Evolutionary conservation across 2,329 filamentous ascomycete genomes (phyloP).

Genomic region (Penicillium italicum): DNA sequence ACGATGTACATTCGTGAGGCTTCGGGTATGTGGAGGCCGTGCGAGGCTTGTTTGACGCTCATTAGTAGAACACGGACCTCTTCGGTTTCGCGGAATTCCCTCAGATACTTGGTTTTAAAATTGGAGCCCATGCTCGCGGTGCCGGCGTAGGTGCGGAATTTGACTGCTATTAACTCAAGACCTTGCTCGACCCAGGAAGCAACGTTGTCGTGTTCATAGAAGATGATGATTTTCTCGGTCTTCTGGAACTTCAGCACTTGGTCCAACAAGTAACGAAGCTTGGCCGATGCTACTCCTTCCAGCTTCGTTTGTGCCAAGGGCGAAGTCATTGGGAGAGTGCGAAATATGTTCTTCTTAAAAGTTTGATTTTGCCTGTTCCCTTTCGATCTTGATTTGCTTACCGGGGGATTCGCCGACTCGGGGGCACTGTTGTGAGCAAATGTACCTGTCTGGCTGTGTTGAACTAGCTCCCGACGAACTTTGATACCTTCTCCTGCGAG

Average conservation of each 20-base stretch:
- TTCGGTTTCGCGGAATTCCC: constrained; percentile 67
- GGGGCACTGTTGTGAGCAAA: constrained; percentile 14
- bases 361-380: constrained; percentile 29
- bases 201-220: constrained; percentile 84
- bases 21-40: constrained; percentile 77
- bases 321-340: constrained; percentile 39
- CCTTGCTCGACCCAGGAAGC: constrained; percentile 82
- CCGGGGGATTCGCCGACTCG: constrained; percentile 14
- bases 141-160: constrained; percentile 56
- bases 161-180: constrained; percentile 66
- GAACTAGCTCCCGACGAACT: constrained; percentile 29
- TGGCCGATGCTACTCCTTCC: constrained; percentile 78
- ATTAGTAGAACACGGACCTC: constrained; percentile 78
- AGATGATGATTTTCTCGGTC: constrained; percentile 82
- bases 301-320: constrained; percentile 60
- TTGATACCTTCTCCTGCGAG: constrained; percentile 43
- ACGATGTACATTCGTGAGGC: constrained; percentile 87
- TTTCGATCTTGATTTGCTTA: constrained; percentile 23
- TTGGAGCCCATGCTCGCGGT: constrained; percentile 55
- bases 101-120: constrained; percentile 70
- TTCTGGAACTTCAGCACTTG: constrained; percentile 64
- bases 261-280: constrained; percentile 80
- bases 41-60: constrained; percentile 85
- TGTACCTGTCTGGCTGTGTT: constrained; percentile 15
- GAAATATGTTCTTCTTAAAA: constrained; percentile 28